Percentiles rank a stretch among this genome's conserved stretches.
Conservation (phyloP, 148 eudicot genomes). For the Rhododendron kiyosumense region DNA sequence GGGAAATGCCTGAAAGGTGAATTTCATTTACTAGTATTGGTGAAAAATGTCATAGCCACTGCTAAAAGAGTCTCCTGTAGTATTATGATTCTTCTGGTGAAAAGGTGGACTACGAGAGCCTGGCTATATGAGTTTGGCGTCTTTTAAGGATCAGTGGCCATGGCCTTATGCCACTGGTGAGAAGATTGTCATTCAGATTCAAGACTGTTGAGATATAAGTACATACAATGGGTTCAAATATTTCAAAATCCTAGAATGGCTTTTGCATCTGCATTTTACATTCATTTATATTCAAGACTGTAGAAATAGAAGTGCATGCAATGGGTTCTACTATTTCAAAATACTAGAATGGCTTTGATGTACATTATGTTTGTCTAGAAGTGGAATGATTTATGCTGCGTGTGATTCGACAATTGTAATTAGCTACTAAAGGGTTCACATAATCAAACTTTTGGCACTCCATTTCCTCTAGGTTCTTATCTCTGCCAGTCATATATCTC, state of each 20-base stretch:
- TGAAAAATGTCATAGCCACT: not conserved
- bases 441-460: not conserved
- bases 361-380: conserved; percentile 1
- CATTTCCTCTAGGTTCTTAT: not conserved
- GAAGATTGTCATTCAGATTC: not conserved
- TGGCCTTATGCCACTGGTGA: not conserved
- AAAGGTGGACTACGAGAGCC: not conserved
- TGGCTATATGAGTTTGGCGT: not conserved
- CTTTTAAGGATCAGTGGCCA: not conserved
- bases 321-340: not conserved
- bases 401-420: not conserved
- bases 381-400: not conserved
- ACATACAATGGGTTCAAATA: not conserved
- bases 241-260: not conserved
- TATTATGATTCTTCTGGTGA: not conserved
- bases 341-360: not conserved
- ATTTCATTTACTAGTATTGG: not conserved
- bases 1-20: not conserved
- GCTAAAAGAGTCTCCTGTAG: not conserved
- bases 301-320: not conserved
- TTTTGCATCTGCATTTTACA: not conserved
- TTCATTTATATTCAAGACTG: not conserved
- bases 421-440: not conserved
- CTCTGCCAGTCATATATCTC: not conserved
- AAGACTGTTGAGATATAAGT: not conserved